A percentile compares a stretch with the other conserved stretches of the same genome.
Conservation (phyloP, 345 rosid genomes). For the Populus simonii region DNA sequence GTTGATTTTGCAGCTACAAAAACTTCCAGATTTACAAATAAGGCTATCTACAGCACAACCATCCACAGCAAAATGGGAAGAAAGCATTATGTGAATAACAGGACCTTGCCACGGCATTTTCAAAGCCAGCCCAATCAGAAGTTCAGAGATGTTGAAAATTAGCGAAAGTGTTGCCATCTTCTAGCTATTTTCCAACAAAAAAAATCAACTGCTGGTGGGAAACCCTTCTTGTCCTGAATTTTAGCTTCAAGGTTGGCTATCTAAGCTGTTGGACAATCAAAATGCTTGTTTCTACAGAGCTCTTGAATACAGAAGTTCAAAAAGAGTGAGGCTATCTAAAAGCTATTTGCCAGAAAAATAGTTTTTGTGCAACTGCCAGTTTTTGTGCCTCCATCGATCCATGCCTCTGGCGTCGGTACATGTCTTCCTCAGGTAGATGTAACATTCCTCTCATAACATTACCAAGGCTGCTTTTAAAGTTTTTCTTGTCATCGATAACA, state of each 20-base stretch:
- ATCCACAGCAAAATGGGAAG: not conserved
- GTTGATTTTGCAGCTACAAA: not conserved
- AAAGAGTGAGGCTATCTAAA: not conserved
- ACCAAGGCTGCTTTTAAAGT: conserved; percentile 79
- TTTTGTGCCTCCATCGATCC: conserved; percentile 69
- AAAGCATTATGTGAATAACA: not conserved
- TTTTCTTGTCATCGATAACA: conserved; percentile 87
- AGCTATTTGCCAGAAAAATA: conserved; percentile 10
- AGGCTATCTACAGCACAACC: not conserved
- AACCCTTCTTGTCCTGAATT: not conserved
- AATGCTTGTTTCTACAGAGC: not conserved
- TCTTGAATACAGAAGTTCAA: not conserved
- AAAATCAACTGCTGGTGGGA: not conserved
- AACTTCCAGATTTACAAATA: not conserved
- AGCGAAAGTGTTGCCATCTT: not conserved
- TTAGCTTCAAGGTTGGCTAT: not conserved
- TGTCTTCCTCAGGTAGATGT: conserved; percentile 73
- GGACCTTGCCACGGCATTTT: not conserved
- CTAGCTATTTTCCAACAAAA: too few relatives aligned
- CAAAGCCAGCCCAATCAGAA: not conserved
- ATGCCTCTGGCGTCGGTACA: conserved; percentile 64
- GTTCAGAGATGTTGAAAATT: not conserved
- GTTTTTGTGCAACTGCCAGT: conserved; percentile 54
- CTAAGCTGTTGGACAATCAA: not conserved
- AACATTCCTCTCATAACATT: conserved; percentile 25